Percentiles rank a stretch among this genome's conserved stretches.
phyloP scores from a whole-genome alignment of 768 basidiomycete species.

The Psilocybe azurescens region DNA sequence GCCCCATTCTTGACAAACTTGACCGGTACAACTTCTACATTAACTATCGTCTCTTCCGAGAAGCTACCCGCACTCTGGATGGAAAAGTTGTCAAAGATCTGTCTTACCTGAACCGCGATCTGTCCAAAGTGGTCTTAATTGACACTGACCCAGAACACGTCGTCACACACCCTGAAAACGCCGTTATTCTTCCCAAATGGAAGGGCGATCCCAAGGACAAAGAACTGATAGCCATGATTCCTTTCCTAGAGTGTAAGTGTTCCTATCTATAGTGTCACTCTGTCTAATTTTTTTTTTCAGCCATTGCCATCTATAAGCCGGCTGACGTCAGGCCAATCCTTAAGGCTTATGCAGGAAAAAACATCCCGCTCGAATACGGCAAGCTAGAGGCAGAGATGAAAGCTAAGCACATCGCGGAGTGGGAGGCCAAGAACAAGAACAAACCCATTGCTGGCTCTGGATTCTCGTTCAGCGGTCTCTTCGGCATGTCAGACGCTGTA shows the following conservation, averaged over 20 bases:
- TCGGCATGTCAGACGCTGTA: conserved; percentile 40
- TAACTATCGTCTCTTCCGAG: conserved; percentile 89
- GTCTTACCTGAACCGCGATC: conserved; percentile 92
- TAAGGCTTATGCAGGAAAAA: conserved; percentile 82
- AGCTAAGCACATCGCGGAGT: conserved; percentile 77
- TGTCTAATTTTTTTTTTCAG: conserved; percentile 42
- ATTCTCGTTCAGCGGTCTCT: conserved; percentile 41
- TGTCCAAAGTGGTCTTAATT: conserved; percentile 86
- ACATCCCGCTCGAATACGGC: conserved; percentile 89
- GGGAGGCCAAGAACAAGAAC: conserved; percentile 58
- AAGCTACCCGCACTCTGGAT: conserved; percentile 84
- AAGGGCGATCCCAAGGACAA: conserved; percentile 71
- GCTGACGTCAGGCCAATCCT: conserved; percentile 89
- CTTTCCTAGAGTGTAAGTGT: conserved; percentile 88
- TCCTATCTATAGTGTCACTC: neutral
- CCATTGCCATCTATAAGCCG: conserved; percentile 91
- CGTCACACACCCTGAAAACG: conserved; percentile 85
- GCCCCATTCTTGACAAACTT: conserved; percentile 89
- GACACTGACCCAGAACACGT: conserved; percentile 86
- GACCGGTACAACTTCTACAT: conserved; percentile 94
- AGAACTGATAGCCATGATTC: conserved; percentile 90
- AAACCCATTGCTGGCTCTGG: conserved; percentile 31
- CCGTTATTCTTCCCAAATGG: conserved; percentile 87
- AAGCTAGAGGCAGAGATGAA: conserved; percentile 88
- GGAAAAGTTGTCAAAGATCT: conserved; percentile 94